Base-by-base conservation (phyloP, 2,329 filamentous ascomycete genomes). In the Colletotrichum falcatum region DNA sequence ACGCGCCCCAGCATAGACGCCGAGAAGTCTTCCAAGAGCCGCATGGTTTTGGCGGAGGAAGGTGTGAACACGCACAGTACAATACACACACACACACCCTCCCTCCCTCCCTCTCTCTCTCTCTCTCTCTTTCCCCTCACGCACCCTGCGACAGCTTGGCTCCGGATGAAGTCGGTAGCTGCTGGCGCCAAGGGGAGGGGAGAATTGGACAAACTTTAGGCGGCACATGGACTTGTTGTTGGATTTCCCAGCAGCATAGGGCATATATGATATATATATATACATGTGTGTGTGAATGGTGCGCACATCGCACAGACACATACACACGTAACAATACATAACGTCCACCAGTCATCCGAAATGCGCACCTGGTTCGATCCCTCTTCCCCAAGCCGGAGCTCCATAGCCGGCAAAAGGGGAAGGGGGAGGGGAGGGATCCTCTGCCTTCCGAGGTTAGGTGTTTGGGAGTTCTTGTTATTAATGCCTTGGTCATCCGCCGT, bases 21-120 rank as follows among this genome's bases (percentile, higher is more conserved):
- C 42, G 60, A 58, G 51, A 64, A 58, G 28, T n/a, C 49, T 67
- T 67, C 51, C 60, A 67, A 58, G 59, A 64, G 60, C 65, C 65
- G 65, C 65, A 64, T 56, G 60, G 20, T 18, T 54, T 33, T 2
- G 26, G 9, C 2, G 26, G 4, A 18, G 2, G 44, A 18, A 16
- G 48, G 26, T 11, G 46, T 48, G 46, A n/a, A 16, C 23, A 18
- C 48, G 5, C 48, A 18, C 23, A 1, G 5, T 11, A 28, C 1
- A 8, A 20, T 18, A 6, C 28, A 28, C 18, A 30, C 18, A 20
- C 28, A 9, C 16, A 18, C 26, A 30, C 48, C 18, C 26, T 16
- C 48, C 18, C 42, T n/a, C n/a, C n/a, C n/a, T n/a, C n/a, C n/a
- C n/a, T n/a, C n/a, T n/a, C n/a, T n/a, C n/a, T n/a, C n/a, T n/a